Percentiles rank a stretch among this genome's conserved stretches.
Evolutionary conservation across 805 yeast genomes (phyloP).

Genomic region (Kodamaea kaohsiungensis): DNA sequence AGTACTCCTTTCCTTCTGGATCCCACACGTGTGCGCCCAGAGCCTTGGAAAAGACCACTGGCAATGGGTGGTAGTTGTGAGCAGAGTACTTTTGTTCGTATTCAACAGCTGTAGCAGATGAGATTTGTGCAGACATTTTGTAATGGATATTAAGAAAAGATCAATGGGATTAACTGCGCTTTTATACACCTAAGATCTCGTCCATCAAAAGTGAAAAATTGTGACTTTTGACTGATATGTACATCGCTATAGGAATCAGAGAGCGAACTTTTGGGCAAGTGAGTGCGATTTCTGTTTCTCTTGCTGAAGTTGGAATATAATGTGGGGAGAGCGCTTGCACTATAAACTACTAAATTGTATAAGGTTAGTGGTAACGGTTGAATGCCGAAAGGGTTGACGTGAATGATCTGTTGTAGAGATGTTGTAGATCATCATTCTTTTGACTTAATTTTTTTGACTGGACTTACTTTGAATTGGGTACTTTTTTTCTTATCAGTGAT

Average conservation of each 20-base stretch:
- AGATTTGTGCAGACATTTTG: constrained; percentile 39
- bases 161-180: background rate
- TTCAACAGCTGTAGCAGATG: constrained; percentile 64
- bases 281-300: constrained; percentile 5
- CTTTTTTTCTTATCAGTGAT: too few species aligned
- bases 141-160: background rate
- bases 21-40: constrained; percentile 96
- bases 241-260: constrained; percentile 11
- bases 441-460: background rate
- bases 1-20: constrained; percentile 92
- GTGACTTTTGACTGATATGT: constrained; percentile 1
- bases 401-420: background rate
- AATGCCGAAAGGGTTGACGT: background rate
- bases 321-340: background rate
- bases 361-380: background rate
- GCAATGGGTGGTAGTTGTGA: constrained; percentile 95
- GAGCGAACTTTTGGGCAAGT: constrained; percentile 8
- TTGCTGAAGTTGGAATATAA: background rate
- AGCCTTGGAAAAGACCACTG: constrained; percentile 88
- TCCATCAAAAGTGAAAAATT: constrained; percentile 5
- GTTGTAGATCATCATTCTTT: background rate
- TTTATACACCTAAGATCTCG: constrained; percentile 1
- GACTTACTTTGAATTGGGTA: too few species aligned
- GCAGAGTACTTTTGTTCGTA: constrained; percentile 86
- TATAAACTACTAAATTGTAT: background rate